Base-by-base conservation (phyloP, 2,329 filamentous ascomycete genomes). In the Sporothrix schenckii region DNA sequence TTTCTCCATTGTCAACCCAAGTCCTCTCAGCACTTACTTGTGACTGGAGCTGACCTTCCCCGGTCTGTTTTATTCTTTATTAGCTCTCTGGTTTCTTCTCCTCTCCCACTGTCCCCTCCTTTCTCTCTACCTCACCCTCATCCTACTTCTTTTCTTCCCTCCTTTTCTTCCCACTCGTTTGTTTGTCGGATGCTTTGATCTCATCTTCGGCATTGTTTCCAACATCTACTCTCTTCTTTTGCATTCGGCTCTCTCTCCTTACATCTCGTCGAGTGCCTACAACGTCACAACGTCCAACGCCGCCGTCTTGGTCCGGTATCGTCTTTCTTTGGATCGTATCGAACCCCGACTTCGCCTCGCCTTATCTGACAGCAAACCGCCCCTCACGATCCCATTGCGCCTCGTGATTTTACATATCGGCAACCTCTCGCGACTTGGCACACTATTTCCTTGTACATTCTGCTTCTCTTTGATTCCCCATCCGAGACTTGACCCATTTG, bases 401-500 rank as follows among this genome's bases (percentile, higher is more conserved):
- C 34, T 58, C 56, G 41, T 39, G 34, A 1, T n/a, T 47, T 2
- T 47, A 13, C 58, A 19, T 10, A 13, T 47, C 41, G 27, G 56
- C 11, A 24, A 47, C 21, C n/a, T 63, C 4, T 63, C 21, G 41
- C 39, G 39, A 39, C 39, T 21, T 13, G 19, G 58, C 58, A 63
- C 58, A 47, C 1, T 47, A 21, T 21, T 61, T 16, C 41, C 41
- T 44, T 67, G 6, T 49, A 4, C 47, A 5, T 13, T 14, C 49
- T 19, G 13, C n/a, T 16, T 19, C 52, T 49, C 49, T 13, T 16
- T 21, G 16, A 21, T 19, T 65, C 24, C 54, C 30, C 63, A 53
- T 30, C 69, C 63, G 61, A 70, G 52, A 60, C 69, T 70, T 44
- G 68, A 70, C 41, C 68, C 61, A 69, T 69, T 65, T 21, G 68